These are phyloP conservation scores for Cymbopogon citratus DNA, from an alignment of 176 grass and related monocot genomes.

Conservation along the genomic window DNA sequence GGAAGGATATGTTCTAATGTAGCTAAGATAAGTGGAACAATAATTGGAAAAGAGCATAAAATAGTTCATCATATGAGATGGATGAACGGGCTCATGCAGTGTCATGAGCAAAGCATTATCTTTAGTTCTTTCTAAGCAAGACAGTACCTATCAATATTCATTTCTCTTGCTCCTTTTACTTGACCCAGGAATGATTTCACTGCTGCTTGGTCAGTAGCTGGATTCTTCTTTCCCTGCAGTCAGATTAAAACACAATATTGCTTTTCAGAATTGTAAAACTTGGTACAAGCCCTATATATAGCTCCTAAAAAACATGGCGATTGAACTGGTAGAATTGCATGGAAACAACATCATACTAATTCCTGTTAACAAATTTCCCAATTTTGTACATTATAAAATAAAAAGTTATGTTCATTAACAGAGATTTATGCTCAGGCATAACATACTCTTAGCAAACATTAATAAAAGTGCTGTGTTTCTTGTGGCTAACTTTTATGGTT, in stretches of 20 bases:
- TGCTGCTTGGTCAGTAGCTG: conserved; percentile 55
- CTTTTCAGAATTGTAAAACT: background rate
- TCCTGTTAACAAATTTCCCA: background rate
- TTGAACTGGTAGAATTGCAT: background rate
- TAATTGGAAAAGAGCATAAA: background rate
- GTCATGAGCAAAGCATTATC: background rate
- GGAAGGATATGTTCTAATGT: background rate
- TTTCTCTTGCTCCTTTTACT: conserved; percentile 59
- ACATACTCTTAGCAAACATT: background rate
- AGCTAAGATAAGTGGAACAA: background rate
- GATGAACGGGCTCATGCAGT: background rate
- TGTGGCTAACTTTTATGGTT: background rate
- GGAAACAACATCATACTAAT: background rate
- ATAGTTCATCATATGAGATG: background rate
- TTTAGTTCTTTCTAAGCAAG: background rate
- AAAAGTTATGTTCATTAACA: background rate
- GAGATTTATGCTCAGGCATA: background rate
- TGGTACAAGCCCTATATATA: background rate
- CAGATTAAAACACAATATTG: background rate
- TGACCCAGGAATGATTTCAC: conserved; percentile 69
- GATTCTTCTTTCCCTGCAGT: conserved; percentile 97
- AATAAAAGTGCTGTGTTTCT: background rate
- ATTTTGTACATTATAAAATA: background rate
- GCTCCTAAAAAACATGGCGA: background rate
- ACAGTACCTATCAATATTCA: conserved; percentile 79